These are phyloP conservation scores for Cokeromyces recurvatus DNA, from an alignment of 371 early-diverging fungal species.

Conservation along the genomic window DNA sequence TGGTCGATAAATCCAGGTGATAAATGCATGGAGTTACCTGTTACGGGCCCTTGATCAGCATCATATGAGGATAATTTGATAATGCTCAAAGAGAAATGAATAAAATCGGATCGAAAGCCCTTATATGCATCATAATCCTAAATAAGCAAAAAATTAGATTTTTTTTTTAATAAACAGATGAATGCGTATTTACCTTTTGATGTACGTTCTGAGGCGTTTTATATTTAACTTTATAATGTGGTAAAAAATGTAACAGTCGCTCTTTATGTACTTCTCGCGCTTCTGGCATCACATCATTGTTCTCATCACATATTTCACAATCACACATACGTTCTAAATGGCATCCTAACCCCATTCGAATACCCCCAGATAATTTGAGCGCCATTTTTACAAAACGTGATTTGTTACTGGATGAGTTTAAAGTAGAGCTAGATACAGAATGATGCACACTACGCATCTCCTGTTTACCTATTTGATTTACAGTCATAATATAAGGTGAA, in stretches of 20 bases:
- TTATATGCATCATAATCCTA: conserved; percentile 50
- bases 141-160: no score
- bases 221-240: conserved; percentile 50
- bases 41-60: conserved; percentile 8
- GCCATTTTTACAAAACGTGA: conserved; percentile 24
- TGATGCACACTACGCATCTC: neutral
- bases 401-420: conserved; percentile 13
- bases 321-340: conserved; percentile 45
- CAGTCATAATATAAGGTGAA: conserved; percentile 20
- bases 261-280: conserved; percentile 19
- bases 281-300: conserved; percentile 9
- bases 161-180: neutral
- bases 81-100: conserved; percentile 51
- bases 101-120: conserved; percentile 58
- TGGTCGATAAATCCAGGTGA: conserved; percentile 30
- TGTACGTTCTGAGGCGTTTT: conserved; percentile 33
- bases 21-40: conserved; percentile 34
- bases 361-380: conserved; percentile 34
- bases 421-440: conserved; percentile 8
- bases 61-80: conserved; percentile 7
- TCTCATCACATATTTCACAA: conserved; percentile 19
- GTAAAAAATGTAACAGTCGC: conserved; percentile 38
- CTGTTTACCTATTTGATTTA: neutral
- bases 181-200: conserved; percentile 2
- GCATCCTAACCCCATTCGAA: conserved; percentile 42